Conservation (phyloP, 257 asterid species). For the Solanum appendiculatum region DNA sequence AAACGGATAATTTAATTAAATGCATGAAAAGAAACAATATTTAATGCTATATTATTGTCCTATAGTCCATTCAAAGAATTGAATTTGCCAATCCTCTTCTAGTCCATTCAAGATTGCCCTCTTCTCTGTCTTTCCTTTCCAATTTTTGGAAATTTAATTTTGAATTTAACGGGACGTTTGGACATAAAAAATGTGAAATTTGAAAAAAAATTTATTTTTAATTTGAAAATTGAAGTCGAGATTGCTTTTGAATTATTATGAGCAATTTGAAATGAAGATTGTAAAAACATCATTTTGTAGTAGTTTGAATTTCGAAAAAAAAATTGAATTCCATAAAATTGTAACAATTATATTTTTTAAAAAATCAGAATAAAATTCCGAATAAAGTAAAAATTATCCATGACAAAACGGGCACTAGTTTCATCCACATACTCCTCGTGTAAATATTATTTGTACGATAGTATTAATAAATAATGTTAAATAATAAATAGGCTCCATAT, state of each 20-base stretch:
- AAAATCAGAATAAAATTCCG: too few relatives aligned
- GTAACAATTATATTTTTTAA: too few relatives aligned
- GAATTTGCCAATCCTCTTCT: neutral
- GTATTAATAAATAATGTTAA: too few relatives aligned
- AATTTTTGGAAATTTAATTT: neutral
- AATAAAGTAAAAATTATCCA: too few relatives aligned
- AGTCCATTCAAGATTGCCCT: neutral
- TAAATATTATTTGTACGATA: too few relatives aligned
- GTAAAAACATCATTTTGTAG: too few relatives aligned
- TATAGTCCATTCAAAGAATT: neutral
- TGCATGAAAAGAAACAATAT: neutral
- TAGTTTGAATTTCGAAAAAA: neutral
- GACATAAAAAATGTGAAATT: too few relatives aligned
- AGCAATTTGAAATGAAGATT: neutral
- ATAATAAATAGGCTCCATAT: too few relatives aligned
- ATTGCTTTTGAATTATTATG: neutral
- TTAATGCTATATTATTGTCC: neutral
- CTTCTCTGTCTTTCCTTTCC: neutral
- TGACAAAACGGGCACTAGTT: neutral
- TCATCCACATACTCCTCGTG: neutral
- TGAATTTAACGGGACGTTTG: neutral
- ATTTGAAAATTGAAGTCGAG: neutral
- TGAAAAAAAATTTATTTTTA: too few relatives aligned
- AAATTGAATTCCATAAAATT: neutral
- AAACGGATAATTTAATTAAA: neutral